These are phyloP conservation scores for Sphagnum contortum DNA, from an alignment of 225 moss, liverwort and hornwort genomes.

Conservation along the genomic window DNA sequence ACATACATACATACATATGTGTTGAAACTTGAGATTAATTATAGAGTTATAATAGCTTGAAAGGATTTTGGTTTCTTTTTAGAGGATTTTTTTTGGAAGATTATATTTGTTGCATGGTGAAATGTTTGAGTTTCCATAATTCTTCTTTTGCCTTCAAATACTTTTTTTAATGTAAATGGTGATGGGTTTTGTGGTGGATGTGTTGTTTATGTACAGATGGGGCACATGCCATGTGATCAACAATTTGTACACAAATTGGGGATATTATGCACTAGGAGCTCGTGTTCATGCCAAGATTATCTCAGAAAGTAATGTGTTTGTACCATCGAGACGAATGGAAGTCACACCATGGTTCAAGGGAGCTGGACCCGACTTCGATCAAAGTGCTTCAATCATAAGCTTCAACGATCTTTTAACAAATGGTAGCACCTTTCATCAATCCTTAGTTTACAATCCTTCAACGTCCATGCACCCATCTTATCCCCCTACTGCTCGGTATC, in stretches of 20 bases:
- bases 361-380: constrained; percentile 52
- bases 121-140: neutral
- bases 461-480: constrained; percentile 3
- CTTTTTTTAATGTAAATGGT: neutral
- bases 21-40: too few relatives aligned
- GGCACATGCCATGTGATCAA: constrained; percentile 83
- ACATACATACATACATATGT: too few relatives aligned
- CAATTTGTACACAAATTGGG: constrained; percentile 89
- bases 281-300: constrained; percentile 59
- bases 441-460: constrained; percentile 14
- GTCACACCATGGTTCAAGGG: constrained; percentile 85
- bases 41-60: too few relatives aligned
- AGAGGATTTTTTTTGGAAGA: too few relatives aligned
- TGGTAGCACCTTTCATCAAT: constrained; percentile 76
- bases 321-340: constrained; percentile 37
- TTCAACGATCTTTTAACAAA: constrained; percentile 49
- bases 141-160: neutral
- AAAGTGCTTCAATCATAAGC: constrained; percentile 59
- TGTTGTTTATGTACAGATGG: constrained; percentile 35
- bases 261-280: constrained; percentile 85
- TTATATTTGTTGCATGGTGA: too few relatives aligned
- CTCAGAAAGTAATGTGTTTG: constrained; percentile 68
- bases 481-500: constrained; percentile 16
- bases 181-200: too few relatives aligned
- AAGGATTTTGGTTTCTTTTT: too few relatives aligned